Conservation (phyloP, 2,329 filamentous ascomycete genomes). For the Venturiaceae sp. region DNA sequence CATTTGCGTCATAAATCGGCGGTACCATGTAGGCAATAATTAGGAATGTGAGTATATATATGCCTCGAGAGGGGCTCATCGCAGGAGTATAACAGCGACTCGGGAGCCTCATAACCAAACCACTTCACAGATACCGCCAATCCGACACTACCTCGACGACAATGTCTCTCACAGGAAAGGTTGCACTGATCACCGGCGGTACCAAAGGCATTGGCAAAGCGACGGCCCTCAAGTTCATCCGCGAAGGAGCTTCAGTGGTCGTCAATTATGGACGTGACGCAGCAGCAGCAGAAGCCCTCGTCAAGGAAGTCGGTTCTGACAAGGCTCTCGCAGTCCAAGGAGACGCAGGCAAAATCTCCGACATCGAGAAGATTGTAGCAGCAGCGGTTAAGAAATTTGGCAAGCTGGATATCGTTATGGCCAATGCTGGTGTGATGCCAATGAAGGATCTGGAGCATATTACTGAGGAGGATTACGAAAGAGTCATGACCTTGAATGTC, state of each 20-base stretch:
- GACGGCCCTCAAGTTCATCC: conserved; percentile 24
- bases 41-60: neutral
- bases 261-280: conserved; percentile 49
- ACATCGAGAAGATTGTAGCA: conserved; percentile 40
- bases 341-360: conserved; percentile 38
- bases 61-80: too few species aligned
- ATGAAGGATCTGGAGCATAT: conserved; percentile 40
- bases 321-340: conserved; percentile 46
- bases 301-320: conserved; percentile 35
- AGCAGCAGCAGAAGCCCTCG: conserved; percentile 43
- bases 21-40: neutral
- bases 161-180: conserved; percentile 9
- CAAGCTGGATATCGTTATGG: conserved; percentile 49
- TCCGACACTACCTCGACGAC: neutral
- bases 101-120: neutral
- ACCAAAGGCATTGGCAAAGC: conserved; percentile 10
- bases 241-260: conserved; percentile 33
- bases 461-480: conserved; percentile 43
- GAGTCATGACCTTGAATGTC: conserved; percentile 42
- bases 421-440: conserved; percentile 44
- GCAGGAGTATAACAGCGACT: too few species aligned
- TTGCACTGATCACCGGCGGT: conserved; percentile 10
- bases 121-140: neutral
- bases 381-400: conserved; percentile 40
- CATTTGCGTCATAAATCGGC: neutral